Evolutionary conservation across 75 land plant genomes (phyloP).

Genomic region (Pinus taeda): DNA sequence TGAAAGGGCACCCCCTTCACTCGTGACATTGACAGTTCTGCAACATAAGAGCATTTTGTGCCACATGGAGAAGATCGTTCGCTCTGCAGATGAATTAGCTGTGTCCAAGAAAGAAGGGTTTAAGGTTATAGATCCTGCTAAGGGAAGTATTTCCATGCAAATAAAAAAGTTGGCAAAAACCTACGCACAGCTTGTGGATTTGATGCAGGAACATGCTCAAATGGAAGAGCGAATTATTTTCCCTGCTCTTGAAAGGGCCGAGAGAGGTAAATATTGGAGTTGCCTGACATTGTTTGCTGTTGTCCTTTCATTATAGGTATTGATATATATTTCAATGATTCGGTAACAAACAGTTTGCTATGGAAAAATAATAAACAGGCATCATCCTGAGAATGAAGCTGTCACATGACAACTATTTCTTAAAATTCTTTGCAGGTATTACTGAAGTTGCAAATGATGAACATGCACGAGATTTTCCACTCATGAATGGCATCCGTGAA

Average conservation of each 20-base stretch:
- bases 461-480: constrained; percentile 76
- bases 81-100: constrained; percentile 56
- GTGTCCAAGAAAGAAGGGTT: constrained; percentile 20
- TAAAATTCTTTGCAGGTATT: constrained; percentile 38
- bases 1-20: constrained; percentile 33
- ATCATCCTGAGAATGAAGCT: not conserved
- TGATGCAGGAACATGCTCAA: constrained; percentile 91
- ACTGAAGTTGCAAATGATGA: constrained; percentile 51
- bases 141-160: constrained; percentile 47
- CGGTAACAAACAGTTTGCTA: not conserved
- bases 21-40: constrained; percentile 41
- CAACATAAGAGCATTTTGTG: constrained; percentile 72
- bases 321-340: not conserved
- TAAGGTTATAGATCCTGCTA: constrained; percentile 19
- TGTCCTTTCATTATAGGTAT: not conserved
- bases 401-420: not conserved
- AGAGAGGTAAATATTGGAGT: constrained; percentile 45
- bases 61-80: constrained; percentile 65
- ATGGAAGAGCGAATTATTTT: constrained; percentile 89
- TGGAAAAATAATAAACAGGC: not conserved
- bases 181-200: constrained; percentile 57
- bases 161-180: constrained; percentile 43
- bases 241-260: constrained; percentile 58
- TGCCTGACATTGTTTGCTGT: not conserved
- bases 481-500: constrained; percentile 86